Evolutionary conservation across 495 filamentous ascomycete species (phyloP).

Genomic region (Tuber aestivum): DNA sequence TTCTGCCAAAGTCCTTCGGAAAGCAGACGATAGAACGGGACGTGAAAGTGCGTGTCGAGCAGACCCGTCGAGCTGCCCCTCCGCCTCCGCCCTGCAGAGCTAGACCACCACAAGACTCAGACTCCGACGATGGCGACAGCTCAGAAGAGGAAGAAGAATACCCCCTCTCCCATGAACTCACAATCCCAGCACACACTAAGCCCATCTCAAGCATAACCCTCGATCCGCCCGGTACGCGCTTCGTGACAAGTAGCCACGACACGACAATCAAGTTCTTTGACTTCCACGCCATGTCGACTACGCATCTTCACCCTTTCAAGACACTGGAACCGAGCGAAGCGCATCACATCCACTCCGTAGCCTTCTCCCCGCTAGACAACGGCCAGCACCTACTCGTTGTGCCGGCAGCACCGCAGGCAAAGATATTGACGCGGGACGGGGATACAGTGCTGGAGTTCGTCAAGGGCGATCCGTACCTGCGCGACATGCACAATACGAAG

Average conservation of each 20-base stretch:
- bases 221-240: slow-evolving; percentile 75
- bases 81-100: slow-evolving; percentile 19
- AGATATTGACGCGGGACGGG: slow-evolving; percentile 82
- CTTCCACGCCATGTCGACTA: slow-evolving; percentile 90
- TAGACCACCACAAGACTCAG: slow-evolving; percentile 41
- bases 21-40: slow-evolving; percentile 69
- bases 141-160: slow-evolving; percentile 81
- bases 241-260: slow-evolving; percentile 85
- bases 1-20: slow-evolving; percentile 78
- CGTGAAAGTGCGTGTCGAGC: slow-evolving; percentile 71
- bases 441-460: slow-evolving; percentile 76
- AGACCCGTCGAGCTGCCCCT: slow-evolving; percentile 55
- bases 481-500: slow-evolving; percentile 94
- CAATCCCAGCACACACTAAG: slow-evolving; percentile 85
- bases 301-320: slow-evolving; percentile 87
- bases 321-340: slow-evolving; percentile 85
- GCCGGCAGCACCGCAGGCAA: slow-evolving; percentile 79
- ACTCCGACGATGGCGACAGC: slow-evolving; percentile 54
- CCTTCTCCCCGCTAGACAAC: slow-evolving; percentile 71
- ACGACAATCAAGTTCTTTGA: slow-evolving; percentile 89
- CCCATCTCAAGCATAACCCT: slow-evolving; percentile 76
- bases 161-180: slow-evolving; percentile 85
- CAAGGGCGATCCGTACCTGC: slow-evolving; percentile 96
- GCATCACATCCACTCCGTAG: slow-evolving; percentile 76
- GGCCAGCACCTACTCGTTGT: slow-evolving; percentile 79